phyloP scores from a whole-genome alignment of 2,329 filamentous ascomycete genomes.

The Bipolaris oryzae region DNA sequence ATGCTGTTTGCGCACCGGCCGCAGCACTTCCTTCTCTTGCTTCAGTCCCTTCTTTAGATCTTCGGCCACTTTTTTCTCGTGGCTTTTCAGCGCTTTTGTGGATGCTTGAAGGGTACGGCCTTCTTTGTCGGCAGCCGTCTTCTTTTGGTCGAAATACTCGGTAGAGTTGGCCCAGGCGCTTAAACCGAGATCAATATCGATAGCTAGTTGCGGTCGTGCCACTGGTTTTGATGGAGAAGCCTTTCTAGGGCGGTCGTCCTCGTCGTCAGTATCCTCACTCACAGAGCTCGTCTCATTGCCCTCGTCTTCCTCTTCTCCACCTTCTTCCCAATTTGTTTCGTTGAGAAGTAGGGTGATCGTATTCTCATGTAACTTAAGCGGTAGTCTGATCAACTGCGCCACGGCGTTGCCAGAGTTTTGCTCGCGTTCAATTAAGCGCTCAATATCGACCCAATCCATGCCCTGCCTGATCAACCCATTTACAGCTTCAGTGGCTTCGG shows the following conservation, averaged over 20 bases:
- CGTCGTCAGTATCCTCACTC: constrained; percentile 65
- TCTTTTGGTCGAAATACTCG: constrained; percentile 90
- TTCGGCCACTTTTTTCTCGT: constrained; percentile 83
- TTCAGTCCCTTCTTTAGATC: constrained; percentile 88
- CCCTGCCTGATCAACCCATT: constrained; percentile 90
- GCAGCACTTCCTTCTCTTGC: constrained; percentile 85
- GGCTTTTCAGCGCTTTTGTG: constrained; percentile 81
- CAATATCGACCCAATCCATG: constrained; percentile 97
- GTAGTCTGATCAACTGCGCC: constrained; percentile 82
- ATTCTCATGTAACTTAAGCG: constrained; percentile 89
- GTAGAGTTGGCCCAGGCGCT: constrained; percentile 89
- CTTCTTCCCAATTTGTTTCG: constrained; percentile 70
- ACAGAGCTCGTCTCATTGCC: constrained; percentile 69
- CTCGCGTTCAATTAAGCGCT: constrained; percentile 84
- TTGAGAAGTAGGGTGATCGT: constrained; percentile 79
- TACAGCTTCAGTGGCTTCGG: constrained; percentile 90
- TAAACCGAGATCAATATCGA: constrained; percentile 84
- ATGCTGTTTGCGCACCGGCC: constrained; percentile 79
- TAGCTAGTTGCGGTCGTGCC: constrained; percentile 60
- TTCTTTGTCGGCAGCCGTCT: constrained; percentile 81
- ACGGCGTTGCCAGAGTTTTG: constrained; percentile 81
- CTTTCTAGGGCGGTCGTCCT: constrained; percentile 58
- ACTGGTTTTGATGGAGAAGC: constrained; percentile 43
- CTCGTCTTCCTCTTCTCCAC: constrained; percentile 63
- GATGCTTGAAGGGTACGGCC: constrained; percentile 85